Evolutionary conservation across 108 stramenopile species (phyloP), one percentile per base, ranked within the genome.

Genomic region (Fistulifera solaris): DNA sequence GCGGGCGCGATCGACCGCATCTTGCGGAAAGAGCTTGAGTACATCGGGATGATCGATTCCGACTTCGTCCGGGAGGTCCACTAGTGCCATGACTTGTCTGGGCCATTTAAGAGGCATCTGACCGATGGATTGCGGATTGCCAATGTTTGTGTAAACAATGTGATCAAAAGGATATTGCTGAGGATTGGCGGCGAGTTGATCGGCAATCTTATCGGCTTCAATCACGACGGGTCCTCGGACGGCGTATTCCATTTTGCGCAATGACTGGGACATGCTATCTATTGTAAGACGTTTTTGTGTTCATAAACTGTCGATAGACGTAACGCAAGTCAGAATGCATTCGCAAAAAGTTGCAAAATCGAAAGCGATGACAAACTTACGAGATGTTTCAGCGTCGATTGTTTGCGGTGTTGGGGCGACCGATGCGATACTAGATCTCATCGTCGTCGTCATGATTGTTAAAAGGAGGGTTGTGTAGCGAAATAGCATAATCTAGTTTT

Each of bases 101-200:
- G 88, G 83, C 81, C 93, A 99, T n/a, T 91, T 93, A 45, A 98
- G 56, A 1, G 95, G 91, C 51, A 76, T 59, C 65, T 99, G 98
- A 38, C 85, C 75, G n/a, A 97, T 85, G 1, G 94, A 80, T 38
- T 98, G 98, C 18, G 98, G 98, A 75, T 99, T 99, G 18, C 98
- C 98, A 56, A 97, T 97, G 66, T 99, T 98, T 62, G 94, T 97
- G 62, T 89, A 91, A 35, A 98, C 70, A 62, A 96, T 94, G 42
- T 76, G 73, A 58, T 92, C 79, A 57, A 87, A 92, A 7, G 78
- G 76, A 27, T 70, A 77, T 11, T 40, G 15, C 0, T 62, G 45
- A 1, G 22, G 40, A 26, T 23, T 16, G 6, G 28, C 40, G 27
- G 48, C 17, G 5, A 85, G 62, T 47, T 85, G 70, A 13, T 69